A percentile compares a stretch with the other conserved stretches of the same genome.
Evolutionary conservation across 2,329 filamentous ascomycete species (phyloP).

Genomic region (Emmonsiellopsis sp.): DNA sequence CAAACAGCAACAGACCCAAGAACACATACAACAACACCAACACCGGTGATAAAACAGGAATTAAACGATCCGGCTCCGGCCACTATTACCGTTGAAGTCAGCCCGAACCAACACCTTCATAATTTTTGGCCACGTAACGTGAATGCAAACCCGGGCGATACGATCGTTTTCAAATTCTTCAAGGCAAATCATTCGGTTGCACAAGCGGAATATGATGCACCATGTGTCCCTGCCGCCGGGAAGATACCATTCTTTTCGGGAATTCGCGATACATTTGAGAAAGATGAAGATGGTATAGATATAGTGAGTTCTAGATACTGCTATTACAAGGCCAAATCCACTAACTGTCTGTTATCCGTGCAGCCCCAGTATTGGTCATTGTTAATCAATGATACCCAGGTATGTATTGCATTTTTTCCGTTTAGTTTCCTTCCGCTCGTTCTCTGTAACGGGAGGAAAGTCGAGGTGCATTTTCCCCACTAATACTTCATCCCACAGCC

Average conservation of each 20-base stretch:
- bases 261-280: constrained; percentile 37
- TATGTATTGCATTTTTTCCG: constrained; percentile 11
- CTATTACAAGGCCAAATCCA: no score
- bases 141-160: constrained; percentile 23
- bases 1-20: neutral
- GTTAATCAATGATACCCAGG: constrained; percentile 49
- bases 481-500: constrained; percentile 28
- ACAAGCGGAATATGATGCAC: constrained; percentile 48
- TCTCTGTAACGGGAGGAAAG: neutral
- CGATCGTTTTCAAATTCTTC: constrained; percentile 50
- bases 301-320: neutral
- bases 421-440: neutral
- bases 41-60: neutral
- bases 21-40: neutral
- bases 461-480: neutral
- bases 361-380: constrained; percentile 31
- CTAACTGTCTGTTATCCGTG: no score
- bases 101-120: constrained; percentile 22
- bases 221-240: constrained; percentile 49
- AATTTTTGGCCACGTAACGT: constrained; percentile 23
- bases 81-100: constrained; percentile 28
- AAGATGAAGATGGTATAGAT: constrained; percentile 36
- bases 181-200: constrained; percentile 57
- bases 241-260: constrained; percentile 25
- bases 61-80: neutral